These are phyloP conservation scores for Paramyrothecium roridum DNA, from an alignment of 2,329 filamentous ascomycete species.

Conservation along the genomic window DNA sequence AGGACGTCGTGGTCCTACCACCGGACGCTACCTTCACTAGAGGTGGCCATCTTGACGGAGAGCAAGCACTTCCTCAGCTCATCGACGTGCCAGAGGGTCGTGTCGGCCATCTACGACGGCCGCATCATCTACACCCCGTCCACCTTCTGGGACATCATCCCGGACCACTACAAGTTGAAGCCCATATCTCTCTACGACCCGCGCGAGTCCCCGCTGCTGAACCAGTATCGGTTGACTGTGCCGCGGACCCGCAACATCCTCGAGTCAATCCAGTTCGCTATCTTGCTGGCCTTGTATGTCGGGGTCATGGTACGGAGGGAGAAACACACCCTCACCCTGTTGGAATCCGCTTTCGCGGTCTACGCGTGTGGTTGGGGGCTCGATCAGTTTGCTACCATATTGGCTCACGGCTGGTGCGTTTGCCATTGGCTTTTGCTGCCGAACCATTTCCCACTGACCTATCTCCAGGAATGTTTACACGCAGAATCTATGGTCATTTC, in stretches of 20 bases:
- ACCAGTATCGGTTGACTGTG: constrained; percentile 82
- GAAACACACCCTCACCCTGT: constrained; percentile 47
- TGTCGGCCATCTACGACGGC: constrained; percentile 79
- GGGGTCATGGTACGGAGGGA: constrained; percentile 69
- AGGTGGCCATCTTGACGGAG: constrained; percentile 79
- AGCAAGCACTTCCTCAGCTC: constrained; percentile 76
- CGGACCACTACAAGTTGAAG: constrained; percentile 81
- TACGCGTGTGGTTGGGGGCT: constrained; percentile 78
- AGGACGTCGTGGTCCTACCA: constrained; percentile 45
- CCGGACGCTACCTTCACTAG: constrained; percentile 70
- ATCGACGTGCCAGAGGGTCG: constrained; percentile 76
- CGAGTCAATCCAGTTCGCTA: constrained; percentile 70
- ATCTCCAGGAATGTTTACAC: constrained; percentile 70
- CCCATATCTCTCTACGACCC: constrained; percentile 81
- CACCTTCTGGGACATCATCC: constrained; percentile 78
- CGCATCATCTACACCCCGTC: constrained; percentile 80
- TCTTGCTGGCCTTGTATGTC: constrained; percentile 67
- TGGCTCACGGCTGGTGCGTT: constrained; percentile 65
- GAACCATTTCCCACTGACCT: neutral
- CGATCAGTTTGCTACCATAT: constrained; percentile 72
- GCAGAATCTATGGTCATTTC: constrained; percentile 84
- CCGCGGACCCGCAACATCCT: constrained; percentile 74
- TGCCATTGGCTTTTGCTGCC: neutral
- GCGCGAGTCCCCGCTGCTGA: constrained; percentile 69
- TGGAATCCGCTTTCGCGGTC: constrained; percentile 67